A percentile compares a stretch with the other conserved stretches of the same genome.
Conservation (phyloP, 1,139 yeast species). For the Kodamaea sp. region DNA sequence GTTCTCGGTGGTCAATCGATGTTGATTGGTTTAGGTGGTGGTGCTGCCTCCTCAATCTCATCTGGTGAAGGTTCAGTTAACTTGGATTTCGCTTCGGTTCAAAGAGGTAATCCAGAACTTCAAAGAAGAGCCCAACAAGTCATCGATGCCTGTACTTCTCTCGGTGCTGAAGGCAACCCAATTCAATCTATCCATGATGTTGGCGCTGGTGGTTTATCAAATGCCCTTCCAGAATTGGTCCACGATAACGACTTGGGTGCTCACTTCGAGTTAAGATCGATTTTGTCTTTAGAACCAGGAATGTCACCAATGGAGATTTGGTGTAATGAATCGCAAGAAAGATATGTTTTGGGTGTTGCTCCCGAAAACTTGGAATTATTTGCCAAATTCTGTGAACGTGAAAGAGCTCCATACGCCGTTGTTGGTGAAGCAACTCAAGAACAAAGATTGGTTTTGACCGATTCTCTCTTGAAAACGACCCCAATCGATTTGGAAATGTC, state of each 20-base stretch:
- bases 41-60: slow-evolving; percentile 95
- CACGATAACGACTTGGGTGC: slow-evolving; percentile 98
- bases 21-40: slow-evolving; percentile 99
- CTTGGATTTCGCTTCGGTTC: slow-evolving; percentile 97
- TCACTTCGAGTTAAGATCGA: slow-evolving; percentile 82
- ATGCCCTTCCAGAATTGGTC: slow-evolving; percentile 95
- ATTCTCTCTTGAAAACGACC: slow-evolving; percentile 66
- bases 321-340: slow-evolving; percentile 99
- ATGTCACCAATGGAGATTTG: slow-evolving; percentile 99
- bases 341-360: slow-evolving; percentile 91
- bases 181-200: slow-evolving; percentile 97
- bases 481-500: slow-evolving; percentile 98
- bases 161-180: slow-evolving; percentile 71
- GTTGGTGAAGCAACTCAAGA: slow-evolving; percentile 94
- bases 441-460: slow-evolving; percentile 77
- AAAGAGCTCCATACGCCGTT: slow-evolving; percentile 93
- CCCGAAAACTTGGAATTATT: slow-evolving; percentile 73
- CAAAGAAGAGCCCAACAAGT: slow-evolving; percentile 99
- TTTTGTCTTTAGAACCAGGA: slow-evolving; percentile 90
- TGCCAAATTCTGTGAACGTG: slow-evolving; percentile 82
- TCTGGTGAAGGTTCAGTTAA: slow-evolving; percentile 96
- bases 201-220: slow-evolving; percentile 98
- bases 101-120: slow-evolving; percentile 99
- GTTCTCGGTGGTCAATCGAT: slow-evolving; percentile 98
- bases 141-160: slow-evolving; percentile 86